Base-by-base conservation (phyloP, 1,284 basidiomycete species). In the Trametes pubescens region DNA sequence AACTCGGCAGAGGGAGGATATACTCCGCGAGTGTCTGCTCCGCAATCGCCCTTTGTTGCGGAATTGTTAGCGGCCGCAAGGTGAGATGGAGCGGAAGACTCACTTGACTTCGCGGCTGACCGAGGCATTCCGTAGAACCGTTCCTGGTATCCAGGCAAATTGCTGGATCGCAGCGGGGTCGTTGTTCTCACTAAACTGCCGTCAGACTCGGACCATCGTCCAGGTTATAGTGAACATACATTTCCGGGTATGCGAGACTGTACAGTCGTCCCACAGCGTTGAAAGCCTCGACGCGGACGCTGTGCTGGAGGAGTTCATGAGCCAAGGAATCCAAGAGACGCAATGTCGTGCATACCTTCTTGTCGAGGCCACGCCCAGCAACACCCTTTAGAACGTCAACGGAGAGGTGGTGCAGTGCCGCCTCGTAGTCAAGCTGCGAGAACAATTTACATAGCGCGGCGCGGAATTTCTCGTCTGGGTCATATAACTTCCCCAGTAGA, bases 71-170 rank as follows among this genome's bases (percentile, higher is more conserved):
- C 51, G 29, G 21, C 10, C 13, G n/a, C n/a, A 8, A n/a, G 18
- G 37, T 32, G 14, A 43, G n/a, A n/a, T 34, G 10, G 37, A 21
- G 3, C 24, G 14, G 0, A 13, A 34, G 0, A 74, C 83, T 53
- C 64, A 91, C 88, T 86, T 85, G 54, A 87, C 80, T 72, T 93
- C 91, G 0, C 76, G 57, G 11, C 80, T 83, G 5, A 82, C 73
- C 21, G 80, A 78, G 6, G 82, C 81, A 62, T 85, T 84, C 61
- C 80, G 81, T 46, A 93, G 81, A 34, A 99, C 80, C 46, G 84
- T 82, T 37, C 90, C 84, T 0, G 98, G 96, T 65, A 99, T 99
- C 98, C 98, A 99, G 0, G 87, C 88, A 73, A 99, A 98, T 59
- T 97, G 94, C 22, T 82, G 76, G 21, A 90, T 83, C 0, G 95